Base-by-base conservation (phyloP, 805 yeast species). In the Alloascoidea africana region DNA sequence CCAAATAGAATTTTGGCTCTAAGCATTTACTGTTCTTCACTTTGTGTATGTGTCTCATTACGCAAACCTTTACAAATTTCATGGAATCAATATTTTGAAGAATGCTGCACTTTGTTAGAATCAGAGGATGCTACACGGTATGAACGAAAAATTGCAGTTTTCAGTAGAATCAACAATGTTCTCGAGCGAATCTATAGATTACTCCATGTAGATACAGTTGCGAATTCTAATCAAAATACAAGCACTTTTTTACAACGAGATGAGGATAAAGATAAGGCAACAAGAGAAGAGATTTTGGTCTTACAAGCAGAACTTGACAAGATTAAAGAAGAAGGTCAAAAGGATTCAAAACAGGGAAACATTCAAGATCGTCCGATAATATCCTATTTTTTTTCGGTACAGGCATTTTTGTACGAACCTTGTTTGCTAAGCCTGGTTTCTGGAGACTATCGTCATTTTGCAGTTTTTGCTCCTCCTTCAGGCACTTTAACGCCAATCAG, bases 361-460 rank as follows among this genome's bases (percentile, higher is more conserved):
- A n/a, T 23, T 8, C n/a, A 8, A 23, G 8, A 8, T 8, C n/a
- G 8, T 8, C 30, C 30, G n/a, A n/a, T 23, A 23, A 8, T 23
- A 23, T 23, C 30, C 8, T 23, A 23, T 23, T 23, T n/a, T n/a
- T n/a, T 8, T 23, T 23, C 30, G 8, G 30, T 23, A 8, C 8
- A n/a, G n/a, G 30, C 30, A 8, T 23, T 23, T 23, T 23, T 23
- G n/a, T 23, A 23, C n/a, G 30, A 23, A 23, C 30, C 30, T 23
- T 23, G n/a, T 23, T 23, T 23, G n/a, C 8, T 23, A n/a, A 23
- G n/a, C 8, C n/a, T 23, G n/a, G n/a, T 23, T 8, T 8, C 30
- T 8, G n/a, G 30, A n/a, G 30, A 23, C n/a, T 23, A 8, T 23
- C 8, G 30, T 8, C 8, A n/a, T 8, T 23, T n/a, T 8, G 8